Evolutionary conservation across 1,284 basidiomycete genomes (phyloP).

Genomic region (Ceratobasidium sp.): DNA sequence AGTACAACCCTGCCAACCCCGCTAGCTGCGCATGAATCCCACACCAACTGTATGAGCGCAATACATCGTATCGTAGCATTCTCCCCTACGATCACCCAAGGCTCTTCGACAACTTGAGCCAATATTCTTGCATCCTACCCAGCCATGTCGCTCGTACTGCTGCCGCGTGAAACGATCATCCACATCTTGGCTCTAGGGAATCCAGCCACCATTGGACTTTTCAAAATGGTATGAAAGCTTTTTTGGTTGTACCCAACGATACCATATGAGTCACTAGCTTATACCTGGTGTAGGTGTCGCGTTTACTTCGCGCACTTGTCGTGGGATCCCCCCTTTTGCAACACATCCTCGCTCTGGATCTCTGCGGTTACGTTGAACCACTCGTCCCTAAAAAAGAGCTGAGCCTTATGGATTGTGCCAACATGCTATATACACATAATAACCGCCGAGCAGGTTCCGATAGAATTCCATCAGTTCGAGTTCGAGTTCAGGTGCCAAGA

Average conservation of each 20-base stretch:
- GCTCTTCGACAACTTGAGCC: not conserved
- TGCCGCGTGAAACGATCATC: conserved; percentile 3
- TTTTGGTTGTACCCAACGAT: too few relatives aligned
- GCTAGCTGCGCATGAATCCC: too few relatives aligned
- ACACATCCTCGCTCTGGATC: conserved; percentile 6
- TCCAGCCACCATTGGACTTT: not conserved
- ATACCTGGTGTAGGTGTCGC: not conserved
- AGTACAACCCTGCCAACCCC: too few relatives aligned
- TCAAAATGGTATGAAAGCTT: not conserved
- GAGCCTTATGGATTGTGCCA: not conserved
- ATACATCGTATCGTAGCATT: too few relatives aligned
- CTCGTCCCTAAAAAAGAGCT: not conserved
- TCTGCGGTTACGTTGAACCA: conserved; percentile 12
- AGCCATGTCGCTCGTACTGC: not conserved
- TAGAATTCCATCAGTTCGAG: not conserved
- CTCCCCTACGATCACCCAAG: too few relatives aligned
- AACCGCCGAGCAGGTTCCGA: not conserved
- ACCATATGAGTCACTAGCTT: not conserved
- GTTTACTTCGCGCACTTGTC: not conserved
- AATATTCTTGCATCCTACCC: too few relatives aligned
- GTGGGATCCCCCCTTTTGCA: not conserved
- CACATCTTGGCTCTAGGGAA: not conserved
- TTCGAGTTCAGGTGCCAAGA: conserved; percentile 1
- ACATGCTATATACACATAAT: not conserved
- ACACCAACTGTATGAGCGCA: too few relatives aligned